Percentiles rank a stretch among this genome's conserved stretches.
Conservation (phyloP, 2,329 filamentous ascomycete genomes). For the Ceratocystis harringtonii region DNA sequence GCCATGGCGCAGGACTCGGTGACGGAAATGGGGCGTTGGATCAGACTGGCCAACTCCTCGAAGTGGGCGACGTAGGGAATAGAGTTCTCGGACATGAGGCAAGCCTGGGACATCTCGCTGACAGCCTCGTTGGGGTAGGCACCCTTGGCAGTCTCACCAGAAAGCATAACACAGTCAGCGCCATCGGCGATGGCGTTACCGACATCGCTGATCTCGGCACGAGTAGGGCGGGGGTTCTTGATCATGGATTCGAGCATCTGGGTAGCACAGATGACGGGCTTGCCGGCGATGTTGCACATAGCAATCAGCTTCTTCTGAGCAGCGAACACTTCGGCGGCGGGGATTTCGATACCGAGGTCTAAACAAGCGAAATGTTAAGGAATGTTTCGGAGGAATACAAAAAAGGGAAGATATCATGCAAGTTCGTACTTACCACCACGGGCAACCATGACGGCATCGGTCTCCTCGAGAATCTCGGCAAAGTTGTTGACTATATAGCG, state of each 20-base stretch:
- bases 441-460: constrained; percentile 98
- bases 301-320: constrained; percentile 99
- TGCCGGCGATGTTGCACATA: constrained; percentile 98
- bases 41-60: constrained; percentile 78
- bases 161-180: constrained; percentile 99
- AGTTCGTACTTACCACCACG: constrained; percentile 48
- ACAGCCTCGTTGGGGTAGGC: constrained; percentile 86
- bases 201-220: constrained; percentile 96
- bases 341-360: constrained; percentile 84
- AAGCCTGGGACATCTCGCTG: constrained; percentile 95
- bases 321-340: constrained; percentile 94
- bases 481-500: constrained; percentile 68
- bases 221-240: constrained; percentile 95
- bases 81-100: constrained; percentile 88
- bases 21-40: constrained; percentile 69
- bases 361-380: too few species aligned
- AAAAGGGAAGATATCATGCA: background rate
- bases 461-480: constrained; percentile 85
- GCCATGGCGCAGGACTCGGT: constrained; percentile 95
- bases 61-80: constrained; percentile 96
- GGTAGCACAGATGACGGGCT: constrained; percentile 96
- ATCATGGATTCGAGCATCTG: constrained; percentile 99
- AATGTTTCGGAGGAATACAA: background rate
- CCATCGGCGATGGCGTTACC: constrained; percentile 93
- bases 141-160: constrained; percentile 97